phyloP scores from a whole-genome alignment of 306 rosid species.

The Corylus americana region DNA sequence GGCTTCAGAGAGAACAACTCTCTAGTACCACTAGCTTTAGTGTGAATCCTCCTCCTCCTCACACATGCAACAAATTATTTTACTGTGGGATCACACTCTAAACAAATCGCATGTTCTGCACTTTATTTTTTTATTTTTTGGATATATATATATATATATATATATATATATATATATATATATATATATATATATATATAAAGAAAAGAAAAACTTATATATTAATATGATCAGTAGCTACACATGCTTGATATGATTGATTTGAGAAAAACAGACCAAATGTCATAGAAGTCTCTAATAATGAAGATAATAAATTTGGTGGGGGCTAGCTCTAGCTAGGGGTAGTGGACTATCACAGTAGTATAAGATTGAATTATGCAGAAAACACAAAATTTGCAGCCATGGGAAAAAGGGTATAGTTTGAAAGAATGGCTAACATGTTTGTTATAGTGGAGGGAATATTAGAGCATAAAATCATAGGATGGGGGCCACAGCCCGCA shows the following conservation, averaged over 20 bases:
- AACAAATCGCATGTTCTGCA: too few relatives aligned
- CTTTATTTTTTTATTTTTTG: too few relatives aligned
- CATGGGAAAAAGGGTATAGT: too few relatives aligned
- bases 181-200: too few relatives aligned
- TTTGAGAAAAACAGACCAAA: conserved; percentile 18
- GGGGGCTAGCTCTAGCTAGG: conserved; percentile 20
- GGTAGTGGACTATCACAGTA: conserved; percentile 29
- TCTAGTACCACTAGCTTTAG: neutral
- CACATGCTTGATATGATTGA: conserved; percentile 10
- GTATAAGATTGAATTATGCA: conserved; percentile 21
- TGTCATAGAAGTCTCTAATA: conserved; percentile 20
- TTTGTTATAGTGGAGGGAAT: conserved; percentile 29
- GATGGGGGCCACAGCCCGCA: conserved; percentile 44
- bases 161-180: too few relatives aligned
- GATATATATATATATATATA: too few relatives aligned
- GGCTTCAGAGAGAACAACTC: neutral
- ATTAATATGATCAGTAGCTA: neutral
- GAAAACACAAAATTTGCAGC: conserved; percentile 34
- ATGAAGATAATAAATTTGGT: conserved; percentile 22
- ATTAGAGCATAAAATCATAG: conserved; percentile 21
- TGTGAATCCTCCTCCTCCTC: neutral
- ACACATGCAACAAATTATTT: neutral
- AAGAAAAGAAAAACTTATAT: neutral
- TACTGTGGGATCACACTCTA: too few relatives aligned
- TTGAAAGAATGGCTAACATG: conserved; percentile 31